A percentile compares a stretch with the other conserved stretches of the same genome.
phyloP scores from a whole-genome alignment of 345 rosid species.

The Pistacia integerrima region DNA sequence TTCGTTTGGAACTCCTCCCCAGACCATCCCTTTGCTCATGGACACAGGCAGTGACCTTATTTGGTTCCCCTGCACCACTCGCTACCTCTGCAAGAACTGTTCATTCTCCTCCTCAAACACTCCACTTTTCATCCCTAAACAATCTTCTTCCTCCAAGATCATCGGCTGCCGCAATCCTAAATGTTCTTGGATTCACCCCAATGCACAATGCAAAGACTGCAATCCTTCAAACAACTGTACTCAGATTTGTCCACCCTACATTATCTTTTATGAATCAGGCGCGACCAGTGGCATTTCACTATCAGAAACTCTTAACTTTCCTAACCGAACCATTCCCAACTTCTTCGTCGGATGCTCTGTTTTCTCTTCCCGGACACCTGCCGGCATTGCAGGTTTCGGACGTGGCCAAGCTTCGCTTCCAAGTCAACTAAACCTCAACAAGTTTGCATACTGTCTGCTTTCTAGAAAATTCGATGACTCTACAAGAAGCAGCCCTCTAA shows the following conservation, averaged over 20 bases:
- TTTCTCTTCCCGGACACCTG: constrained; percentile 36
- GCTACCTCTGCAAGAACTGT: constrained; percentile 29
- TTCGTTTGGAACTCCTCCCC: constrained; percentile 36
- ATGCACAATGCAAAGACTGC: constrained; percentile 21
- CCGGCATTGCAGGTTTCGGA: constrained; percentile 47
- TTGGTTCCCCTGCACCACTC: constrained; percentile 49
- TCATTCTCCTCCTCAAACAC: too few species aligned
- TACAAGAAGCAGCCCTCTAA: constrained; percentile 20
- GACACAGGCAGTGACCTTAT: constrained; percentile 40
- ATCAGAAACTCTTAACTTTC: constrained; percentile 37
- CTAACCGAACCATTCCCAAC: constrained; percentile 9
- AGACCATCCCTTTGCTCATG: constrained; percentile 28
- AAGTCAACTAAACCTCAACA: constrained; percentile 34
- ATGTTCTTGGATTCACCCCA: constrained; percentile 45
- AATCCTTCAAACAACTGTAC: constrained; percentile 20
- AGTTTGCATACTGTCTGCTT: constrained; percentile 47
- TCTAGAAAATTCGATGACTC: constrained; percentile 41
- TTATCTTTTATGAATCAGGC: constrained; percentile 42
- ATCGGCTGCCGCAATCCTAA: constrained; percentile 38
- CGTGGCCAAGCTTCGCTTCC: constrained; percentile 41
- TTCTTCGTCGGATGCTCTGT: constrained; percentile 51
- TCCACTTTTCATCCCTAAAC: too few species aligned
- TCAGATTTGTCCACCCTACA: constrained; percentile 39
- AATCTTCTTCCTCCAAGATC: too few species aligned
- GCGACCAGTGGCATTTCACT: constrained; percentile 36